Base-by-base conservation (phyloP, 768 basidiomycete species). In the Lyophyllum decastes region DNA sequence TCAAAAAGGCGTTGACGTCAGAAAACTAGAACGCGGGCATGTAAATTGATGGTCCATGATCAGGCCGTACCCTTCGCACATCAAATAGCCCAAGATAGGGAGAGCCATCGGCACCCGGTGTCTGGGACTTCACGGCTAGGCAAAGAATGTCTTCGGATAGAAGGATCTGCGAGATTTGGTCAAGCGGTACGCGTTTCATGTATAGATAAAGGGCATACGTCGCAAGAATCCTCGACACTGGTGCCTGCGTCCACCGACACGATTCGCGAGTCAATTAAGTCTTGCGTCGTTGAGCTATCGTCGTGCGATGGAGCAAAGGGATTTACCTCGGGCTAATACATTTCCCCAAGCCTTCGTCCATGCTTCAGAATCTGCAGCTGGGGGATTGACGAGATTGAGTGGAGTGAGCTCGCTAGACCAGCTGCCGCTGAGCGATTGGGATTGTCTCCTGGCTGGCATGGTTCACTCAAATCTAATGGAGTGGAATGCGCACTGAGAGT, bases 1-100 rank as follows among this genome's bases (percentile, higher is more conserved):
- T 90, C 58, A 94, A 72, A 66, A 93, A 94, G n/a, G 92, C 89
- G 67, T 94, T 94, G 11, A 93, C 88, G 67, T 94, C 92, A 17
- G 91, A 86, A 63, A 84, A 92, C 91, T 94, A 62, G 16, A 48
- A 54, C 24, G 25, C 10, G 12, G 21, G 30, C 30, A 45, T 45
- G 49, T 34, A 45, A 27, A 34, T 12, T 16, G 8, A 35, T 17
- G 33, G 25, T 21, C 25, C 26, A 21, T 17, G 34, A 24, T 2
- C 3, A 26, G 11, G 21, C 14, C 44, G 14, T 24, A 24, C 54
- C 25, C 14, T 33, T 61, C 88, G 55, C 65, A 93, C 91, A 70
- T 94, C 92, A 64, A 94, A 92, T 26, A 93, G 75, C 14, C 90
- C 91, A 21, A 77, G 70, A 62, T 73, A 76, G 11, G 64, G 69